phyloP scores from a whole-genome alignment of 129 eudicot genomes.

The Silybum marianum region DNA sequence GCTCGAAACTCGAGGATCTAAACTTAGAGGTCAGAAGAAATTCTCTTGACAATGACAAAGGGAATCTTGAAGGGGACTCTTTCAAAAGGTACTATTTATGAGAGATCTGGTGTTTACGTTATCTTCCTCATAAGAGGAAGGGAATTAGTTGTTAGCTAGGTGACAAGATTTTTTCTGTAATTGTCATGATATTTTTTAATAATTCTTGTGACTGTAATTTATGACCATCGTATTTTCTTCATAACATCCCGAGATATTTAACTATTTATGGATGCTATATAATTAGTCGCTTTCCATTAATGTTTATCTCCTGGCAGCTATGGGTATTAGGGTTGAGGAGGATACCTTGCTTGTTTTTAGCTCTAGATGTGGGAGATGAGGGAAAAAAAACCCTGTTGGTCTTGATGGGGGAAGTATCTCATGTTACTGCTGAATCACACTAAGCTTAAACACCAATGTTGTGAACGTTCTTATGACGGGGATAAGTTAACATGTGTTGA shows the following conservation, averaged over 20 bases:
- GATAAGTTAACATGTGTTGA: conserved; percentile 16
- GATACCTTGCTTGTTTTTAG: neutral
- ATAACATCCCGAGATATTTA: neutral
- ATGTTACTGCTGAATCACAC: neutral
- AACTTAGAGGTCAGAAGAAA: conserved; percentile 73
- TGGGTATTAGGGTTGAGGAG: neutral
- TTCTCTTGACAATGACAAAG: conserved; percentile 45
- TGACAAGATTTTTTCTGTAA: neutral
- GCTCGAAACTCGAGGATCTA: conserved; percentile 80
- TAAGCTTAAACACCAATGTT: neutral
- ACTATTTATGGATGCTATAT: neutral
- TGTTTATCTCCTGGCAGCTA: neutral
- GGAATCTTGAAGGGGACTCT: conserved; percentile 41
- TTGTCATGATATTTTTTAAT: conserved; percentile 1
- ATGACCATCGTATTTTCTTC: neutral
- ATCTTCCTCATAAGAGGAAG: neutral
- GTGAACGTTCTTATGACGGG: neutral
- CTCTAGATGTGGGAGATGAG: neutral
- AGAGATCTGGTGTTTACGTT: conserved; percentile 13
- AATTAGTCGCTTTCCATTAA: neutral
- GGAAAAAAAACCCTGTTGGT: neutral
- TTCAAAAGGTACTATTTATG: conserved; percentile 46
- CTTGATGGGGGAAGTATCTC: neutral
- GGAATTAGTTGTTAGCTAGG: neutral
- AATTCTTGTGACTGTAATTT: neutral